Base-by-base conservation (phyloP, 2,329 filamentous ascomycete genomes). In the Coniochaeta ligniaria region DNA sequence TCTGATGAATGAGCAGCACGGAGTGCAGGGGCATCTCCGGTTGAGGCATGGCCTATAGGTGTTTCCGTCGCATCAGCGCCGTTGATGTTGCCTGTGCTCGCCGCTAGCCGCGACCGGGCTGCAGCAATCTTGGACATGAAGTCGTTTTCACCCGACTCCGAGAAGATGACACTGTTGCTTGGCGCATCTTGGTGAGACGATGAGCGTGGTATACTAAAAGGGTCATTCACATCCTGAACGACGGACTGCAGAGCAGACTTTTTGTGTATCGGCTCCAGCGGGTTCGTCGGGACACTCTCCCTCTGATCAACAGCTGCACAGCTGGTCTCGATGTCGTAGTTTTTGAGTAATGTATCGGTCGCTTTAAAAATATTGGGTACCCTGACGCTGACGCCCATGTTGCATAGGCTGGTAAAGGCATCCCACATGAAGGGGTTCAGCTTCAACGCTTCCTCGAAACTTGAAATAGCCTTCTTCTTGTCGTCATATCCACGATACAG, bases 341-440 rank as follows among this genome's bases (percentile, higher is more conserved):
- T 76, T 43, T 79, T 78, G 36, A 81, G 65, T 38, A 86, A 71
- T 8, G 71, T 63, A 22, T 85, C 82, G 62, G 83, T 91, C 67
- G 89, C 77, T 71, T 87, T 92, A 77, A 96, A 99, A 63, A 97
- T 90, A 69, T 96, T 96, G 28, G 87, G 83, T 11, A 95, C 86
- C 60, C 90, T 87, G 60, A 98, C 82, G 65, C 87, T 87, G 52
- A 92, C 88, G 4, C 91, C 91, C 87, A 85, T 91, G 70, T 97
- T 92, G 71, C 93, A 96, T 8, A 99, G 82, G 17, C 86, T 89
- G 24, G 88, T 87, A 69, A 98, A 98, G 0, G 94, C 93, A 78
- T 99, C 95, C 95, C 95, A 99, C 84, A 96, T 95, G 74, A 98
- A 94, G 1, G 95, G 93, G 69, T 98, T 99, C 60, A 87, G 74